Conservation (phyloP, 2,329 filamentous ascomycete genomes). For the Gnomoniopsis sp. region DNA sequence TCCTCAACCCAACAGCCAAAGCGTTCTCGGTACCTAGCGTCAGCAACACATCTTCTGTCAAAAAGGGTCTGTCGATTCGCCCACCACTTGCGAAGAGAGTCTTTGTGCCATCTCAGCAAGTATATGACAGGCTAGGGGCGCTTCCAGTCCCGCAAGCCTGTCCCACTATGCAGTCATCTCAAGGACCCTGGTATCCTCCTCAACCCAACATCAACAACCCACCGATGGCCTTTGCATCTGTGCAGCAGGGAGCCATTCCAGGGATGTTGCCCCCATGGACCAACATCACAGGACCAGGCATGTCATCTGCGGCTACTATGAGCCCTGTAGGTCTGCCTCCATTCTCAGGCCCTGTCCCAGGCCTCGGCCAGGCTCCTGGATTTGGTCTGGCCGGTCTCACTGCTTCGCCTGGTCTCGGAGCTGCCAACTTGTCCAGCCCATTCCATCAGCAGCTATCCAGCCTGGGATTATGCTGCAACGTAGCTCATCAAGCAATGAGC, state of each 20-base stretch:
- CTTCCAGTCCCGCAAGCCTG: background rate
- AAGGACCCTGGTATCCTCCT: background rate
- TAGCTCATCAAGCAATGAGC: constrained; percentile 1
- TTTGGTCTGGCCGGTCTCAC: background rate
- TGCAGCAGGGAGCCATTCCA: background rate
- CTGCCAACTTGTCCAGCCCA: background rate
- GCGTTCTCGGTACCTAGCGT: constrained; percentile 3
- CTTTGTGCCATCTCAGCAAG: background rate
- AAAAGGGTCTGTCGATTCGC: background rate
- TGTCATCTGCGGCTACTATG: background rate
- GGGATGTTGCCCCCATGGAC: background rate
- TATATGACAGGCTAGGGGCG: background rate
- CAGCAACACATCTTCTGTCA: background rate
- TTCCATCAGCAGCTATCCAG: constrained; percentile 10
- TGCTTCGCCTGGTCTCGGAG: background rate
- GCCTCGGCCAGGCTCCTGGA: background rate
- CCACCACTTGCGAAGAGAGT: background rate
- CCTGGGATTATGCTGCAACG: constrained; percentile 10
- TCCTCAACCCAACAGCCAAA: constrained; percentile 15
- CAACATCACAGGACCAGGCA: background rate
- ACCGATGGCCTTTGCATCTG: background rate
- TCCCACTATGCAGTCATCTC: background rate
- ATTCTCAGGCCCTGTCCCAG: background rate
- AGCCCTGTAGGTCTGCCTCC: too few species aligned
- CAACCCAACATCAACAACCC: background rate